These are phyloP conservation scores for Beauveria sp. DNA, from an alignment of 2,329 filamentous ascomycete species.

Conservation along the genomic window DNA sequence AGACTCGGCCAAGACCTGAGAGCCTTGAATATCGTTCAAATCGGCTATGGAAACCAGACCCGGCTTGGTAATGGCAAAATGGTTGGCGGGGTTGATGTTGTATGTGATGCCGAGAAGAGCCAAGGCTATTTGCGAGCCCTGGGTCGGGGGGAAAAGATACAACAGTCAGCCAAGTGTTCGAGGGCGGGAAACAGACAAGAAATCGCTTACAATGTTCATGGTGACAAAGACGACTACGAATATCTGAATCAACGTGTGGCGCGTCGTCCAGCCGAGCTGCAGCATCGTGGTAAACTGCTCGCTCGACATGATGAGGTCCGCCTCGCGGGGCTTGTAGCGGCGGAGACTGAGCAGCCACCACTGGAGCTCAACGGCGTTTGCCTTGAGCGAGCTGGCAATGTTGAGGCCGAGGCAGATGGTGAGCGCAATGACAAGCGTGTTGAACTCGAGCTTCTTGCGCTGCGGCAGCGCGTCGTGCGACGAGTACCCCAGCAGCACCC, in stretches of 20 bases:
- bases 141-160: no score
- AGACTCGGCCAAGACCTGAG: constrained; percentile 26
- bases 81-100: constrained; percentile 30
- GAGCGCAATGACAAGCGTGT: constrained; percentile 35
- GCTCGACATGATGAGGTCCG: constrained; percentile 18
- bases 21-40: constrained; percentile 27
- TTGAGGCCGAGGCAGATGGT: constrained; percentile 35
- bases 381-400: constrained; percentile 34
- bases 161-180: not conserved
- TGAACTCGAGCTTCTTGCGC: constrained; percentile 32
- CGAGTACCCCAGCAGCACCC: constrained; percentile 22
- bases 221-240: constrained; percentile 18
- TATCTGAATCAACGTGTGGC: constrained; percentile 12
- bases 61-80: constrained; percentile 21
- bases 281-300: constrained; percentile 19
- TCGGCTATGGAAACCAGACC: constrained; percentile 30
- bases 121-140: constrained; percentile 35
- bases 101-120: constrained; percentile 36
- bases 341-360: constrained; percentile 36
- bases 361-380: constrained; percentile 35
- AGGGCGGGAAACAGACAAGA: no score
- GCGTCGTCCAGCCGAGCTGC: constrained; percentile 15
- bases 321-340: constrained; percentile 28
- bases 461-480: constrained; percentile 22
- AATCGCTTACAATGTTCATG: constrained; percentile 17